Evolutionary conservation across 345 rosid species (phyloP), one percentile per base, ranked within the genome.

Genomic region (Cardiospermum halicacabum): DNA sequence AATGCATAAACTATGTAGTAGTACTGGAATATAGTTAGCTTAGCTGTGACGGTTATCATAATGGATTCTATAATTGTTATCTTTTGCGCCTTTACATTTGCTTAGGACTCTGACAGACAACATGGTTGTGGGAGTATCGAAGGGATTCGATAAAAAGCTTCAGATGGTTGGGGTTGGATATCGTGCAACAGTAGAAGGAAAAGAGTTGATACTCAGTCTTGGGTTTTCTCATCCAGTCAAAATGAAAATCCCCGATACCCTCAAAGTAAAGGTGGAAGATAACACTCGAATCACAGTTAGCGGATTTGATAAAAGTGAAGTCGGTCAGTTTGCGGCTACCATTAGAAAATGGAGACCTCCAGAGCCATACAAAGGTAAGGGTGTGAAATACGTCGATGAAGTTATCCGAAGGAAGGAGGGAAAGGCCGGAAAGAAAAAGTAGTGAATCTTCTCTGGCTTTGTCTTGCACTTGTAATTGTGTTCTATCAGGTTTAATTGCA

Each of bases 341-440:
- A 58, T 90, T 56, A 78, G 96, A 83, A 89, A 83, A 71, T 94
- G 96, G 96, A 88, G 97, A 56, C 97, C 99, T 6, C 96, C 99
- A 0, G 96, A 94, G 70, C 99, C 99, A 10, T 94, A 94, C 74
- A 94, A 91, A 72, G 97, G 97, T 54, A 94, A 94, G 77, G 99
- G 99, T 54, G 91, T 89, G 60, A 94, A 85, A 72, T 94, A 94
- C 67, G 89, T 81, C 0, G 84, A 91, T 65, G 99, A 94, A 81
- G 64, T 86, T 50, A 69, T 87, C 48, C 69, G 89, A 68, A 75
- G 92, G 75, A 94, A 94, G 80, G 99, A 89, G 73, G 96, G 99
- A 2, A 94, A 94, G 80, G 96, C 99, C 24, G 97, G 95, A 59
- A 94, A 94, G 85, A 94, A 90, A 85, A 88, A 91, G 86, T 88